Percentiles rank a stretch among this genome's conserved stretches.
phyloP scores from a whole-genome alignment of 1,284 basidiomycete genomes.

The Salmacisia buchloeana region DNA sequence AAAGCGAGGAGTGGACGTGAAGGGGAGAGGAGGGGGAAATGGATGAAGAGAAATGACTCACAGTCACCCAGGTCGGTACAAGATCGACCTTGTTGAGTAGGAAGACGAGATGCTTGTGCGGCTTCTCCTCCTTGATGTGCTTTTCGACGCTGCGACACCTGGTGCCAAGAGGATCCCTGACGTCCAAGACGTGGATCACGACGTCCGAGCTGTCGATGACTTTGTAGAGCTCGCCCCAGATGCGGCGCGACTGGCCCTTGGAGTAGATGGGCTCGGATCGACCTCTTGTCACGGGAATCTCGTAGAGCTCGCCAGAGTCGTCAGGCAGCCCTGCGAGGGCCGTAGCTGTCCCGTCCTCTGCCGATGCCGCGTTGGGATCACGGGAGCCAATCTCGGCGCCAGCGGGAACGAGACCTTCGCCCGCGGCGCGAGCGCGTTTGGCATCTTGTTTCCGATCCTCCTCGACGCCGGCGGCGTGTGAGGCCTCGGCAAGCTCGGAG shows the following conservation, averaged over 20 bases:
- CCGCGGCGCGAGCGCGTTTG: slow-evolving; percentile 33
- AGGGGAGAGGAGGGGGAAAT: slow-evolving; percentile 8
- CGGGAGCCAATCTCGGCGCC: slow-evolving; percentile 44
- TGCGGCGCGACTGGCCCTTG: slow-evolving; percentile 57
- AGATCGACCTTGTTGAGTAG: slow-evolving; percentile 98
- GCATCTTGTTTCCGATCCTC: slow-evolving; percentile 31
- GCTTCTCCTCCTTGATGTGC: slow-evolving; percentile 90
- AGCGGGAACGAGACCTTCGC: slow-evolving; percentile 42
- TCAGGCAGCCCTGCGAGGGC: background rate
- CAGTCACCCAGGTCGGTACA: slow-evolving; percentile 97
- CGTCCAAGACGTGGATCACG: slow-evolving; percentile 90
- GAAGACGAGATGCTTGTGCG: slow-evolving; percentile 93
- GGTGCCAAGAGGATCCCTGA: slow-evolving; percentile 92
- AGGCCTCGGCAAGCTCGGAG: slow-evolving; percentile 38
- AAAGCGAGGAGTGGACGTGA: slow-evolving; percentile 10
- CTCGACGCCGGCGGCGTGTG: slow-evolving; percentile 28
- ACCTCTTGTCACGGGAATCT: slow-evolving; percentile 44
- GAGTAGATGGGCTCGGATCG: slow-evolving; percentile 48
- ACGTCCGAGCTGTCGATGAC: slow-evolving; percentile 99
- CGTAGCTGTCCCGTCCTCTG: slow-evolving; percentile 12
- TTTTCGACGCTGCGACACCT: slow-evolving; percentile 91
- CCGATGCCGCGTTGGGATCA: slow-evolving; percentile 6
- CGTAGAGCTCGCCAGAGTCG: slow-evolving; percentile 30
- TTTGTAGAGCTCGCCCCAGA: slow-evolving; percentile 98
- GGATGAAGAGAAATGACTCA: slow-evolving; percentile 55